Evolutionary conservation across 139 green algal species (phyloP).

Genomic region (Diplosphaera chodatii): DNA sequence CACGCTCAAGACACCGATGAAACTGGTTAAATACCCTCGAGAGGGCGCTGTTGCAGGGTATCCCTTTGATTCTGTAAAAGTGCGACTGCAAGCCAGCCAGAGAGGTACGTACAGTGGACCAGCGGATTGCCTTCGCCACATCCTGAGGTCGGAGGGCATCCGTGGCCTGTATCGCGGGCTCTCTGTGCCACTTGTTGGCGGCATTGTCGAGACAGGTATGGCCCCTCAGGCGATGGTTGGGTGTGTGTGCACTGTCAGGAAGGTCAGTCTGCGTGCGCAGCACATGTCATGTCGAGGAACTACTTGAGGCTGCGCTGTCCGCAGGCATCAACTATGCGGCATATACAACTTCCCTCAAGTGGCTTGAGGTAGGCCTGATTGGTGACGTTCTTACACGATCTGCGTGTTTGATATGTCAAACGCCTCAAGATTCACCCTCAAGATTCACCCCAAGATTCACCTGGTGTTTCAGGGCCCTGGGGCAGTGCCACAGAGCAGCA

Average conservation of each 20-base stretch:
- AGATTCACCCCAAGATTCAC: too few relatives aligned
- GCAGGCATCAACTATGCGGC: slow-evolving; percentile 1
- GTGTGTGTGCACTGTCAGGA: too few relatives aligned
- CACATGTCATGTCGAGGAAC: too few relatives aligned
- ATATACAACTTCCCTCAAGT: slow-evolving; percentile 1
- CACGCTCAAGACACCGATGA: too few relatives aligned
- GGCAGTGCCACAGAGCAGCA: neutral
- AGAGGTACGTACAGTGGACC: slow-evolving; percentile 30
- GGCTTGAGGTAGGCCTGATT: neutral
- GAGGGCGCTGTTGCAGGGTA: neutral
- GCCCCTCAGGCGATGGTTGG: too few relatives aligned
- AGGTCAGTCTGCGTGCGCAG: too few relatives aligned
- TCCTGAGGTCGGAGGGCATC: slow-evolving; percentile 58
- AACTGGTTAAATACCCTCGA: too few relatives aligned
- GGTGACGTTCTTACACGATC: too few relatives aligned
- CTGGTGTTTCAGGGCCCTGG: neutral
- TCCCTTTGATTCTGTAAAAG: slow-evolving; percentile 15
- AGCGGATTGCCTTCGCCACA: slow-evolving; percentile 38
- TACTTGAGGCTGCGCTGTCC: too few relatives aligned
- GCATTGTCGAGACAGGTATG: slow-evolving; percentile 68
- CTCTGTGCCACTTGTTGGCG: slow-evolving; percentile 61
- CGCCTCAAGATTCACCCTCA: too few relatives aligned
- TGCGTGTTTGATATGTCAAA: too few relatives aligned
- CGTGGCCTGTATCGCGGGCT: slow-evolving; percentile 63
- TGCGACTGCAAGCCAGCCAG: slow-evolving; percentile 35